Conservation (phyloP, 768 basidiomycete genomes). For the Panellus pusillus region DNA sequence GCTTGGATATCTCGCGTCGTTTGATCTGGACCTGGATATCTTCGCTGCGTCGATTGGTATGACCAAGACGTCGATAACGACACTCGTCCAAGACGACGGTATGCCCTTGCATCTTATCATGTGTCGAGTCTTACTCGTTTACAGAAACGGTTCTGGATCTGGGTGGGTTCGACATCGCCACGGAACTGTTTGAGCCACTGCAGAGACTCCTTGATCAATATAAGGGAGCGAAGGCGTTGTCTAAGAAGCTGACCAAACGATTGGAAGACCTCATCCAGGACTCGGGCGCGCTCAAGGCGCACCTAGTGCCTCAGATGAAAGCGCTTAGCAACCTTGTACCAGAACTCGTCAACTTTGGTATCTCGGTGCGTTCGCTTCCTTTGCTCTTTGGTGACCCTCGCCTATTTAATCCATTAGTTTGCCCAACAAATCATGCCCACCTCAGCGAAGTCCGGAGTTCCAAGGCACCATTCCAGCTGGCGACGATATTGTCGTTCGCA, state of each 20-base stretch:
- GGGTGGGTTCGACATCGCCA: constrained; percentile 71
- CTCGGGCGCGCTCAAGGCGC: constrained; percentile 68
- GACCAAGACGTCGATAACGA: constrained; percentile 81
- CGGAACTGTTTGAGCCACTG: constrained; percentile 79
- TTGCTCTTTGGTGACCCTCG: not conserved
- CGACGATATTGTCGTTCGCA: constrained; percentile 67
- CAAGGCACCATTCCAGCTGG: constrained; percentile 77
- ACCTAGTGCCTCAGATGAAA: constrained; percentile 73
- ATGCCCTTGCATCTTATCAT: constrained; percentile 8
- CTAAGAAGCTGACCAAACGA: constrained; percentile 84
- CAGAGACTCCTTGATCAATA: constrained; percentile 82
- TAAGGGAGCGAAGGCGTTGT: constrained; percentile 75
- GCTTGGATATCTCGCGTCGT: constrained; percentile 73
- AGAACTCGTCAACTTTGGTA: constrained; percentile 88
- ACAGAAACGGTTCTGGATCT: constrained; percentile 73
- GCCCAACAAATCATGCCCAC: constrained; percentile 88
- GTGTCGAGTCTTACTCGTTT: not conserved
- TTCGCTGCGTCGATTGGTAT: constrained; percentile 91
- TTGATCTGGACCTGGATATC: constrained; percentile 92
- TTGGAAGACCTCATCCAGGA: constrained; percentile 78
- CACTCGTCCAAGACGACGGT: constrained; percentile 79
- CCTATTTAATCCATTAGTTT: constrained; percentile 48
- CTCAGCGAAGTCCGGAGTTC: constrained; percentile 76
- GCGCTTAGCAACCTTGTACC: constrained; percentile 69
- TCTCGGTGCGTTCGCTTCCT: constrained; percentile 56